These are phyloP conservation scores for Paecilomyces variotii DNA, from an alignment of 2,329 filamentous ascomycete genomes.

Conservation along the genomic window DNA sequence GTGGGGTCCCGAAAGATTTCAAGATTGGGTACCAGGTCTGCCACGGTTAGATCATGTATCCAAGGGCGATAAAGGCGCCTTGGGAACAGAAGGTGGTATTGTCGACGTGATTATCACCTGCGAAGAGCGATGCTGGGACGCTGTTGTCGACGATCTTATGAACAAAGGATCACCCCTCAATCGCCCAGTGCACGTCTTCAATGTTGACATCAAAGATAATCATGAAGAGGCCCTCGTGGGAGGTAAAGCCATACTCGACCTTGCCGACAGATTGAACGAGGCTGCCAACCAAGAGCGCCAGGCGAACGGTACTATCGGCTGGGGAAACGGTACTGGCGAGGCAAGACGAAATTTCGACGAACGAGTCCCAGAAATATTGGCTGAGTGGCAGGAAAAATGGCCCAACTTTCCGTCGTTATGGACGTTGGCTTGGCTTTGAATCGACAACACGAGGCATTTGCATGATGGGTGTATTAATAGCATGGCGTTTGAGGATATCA, in stretches of 20 bases:
- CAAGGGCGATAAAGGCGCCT: conserved; percentile 63
- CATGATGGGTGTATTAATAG: not conserved
- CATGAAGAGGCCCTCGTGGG: conserved; percentile 92
- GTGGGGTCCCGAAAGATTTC: conserved; percentile 93
- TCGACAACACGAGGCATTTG: not conserved
- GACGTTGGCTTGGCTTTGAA: conserved; percentile 71
- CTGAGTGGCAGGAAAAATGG: conserved; percentile 90
- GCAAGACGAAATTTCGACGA: conserved; percentile 79
- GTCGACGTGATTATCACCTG: conserved; percentile 96
- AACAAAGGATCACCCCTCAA: conserved; percentile 81
- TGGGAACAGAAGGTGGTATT: conserved; percentile 77
- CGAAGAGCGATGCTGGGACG: conserved; percentile 97
- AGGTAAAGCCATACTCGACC: conserved; percentile 82
- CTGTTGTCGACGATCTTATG: conserved; percentile 87
- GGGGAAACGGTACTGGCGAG: conserved; percentile 60
- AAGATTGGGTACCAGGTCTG: conserved; percentile 88
- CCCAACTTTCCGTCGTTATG: conserved; percentile 83
- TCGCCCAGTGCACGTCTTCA: conserved; percentile 92
- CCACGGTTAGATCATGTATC: conserved; percentile 67
- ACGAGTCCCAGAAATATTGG: conserved; percentile 82
- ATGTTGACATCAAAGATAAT: conserved; percentile 97
- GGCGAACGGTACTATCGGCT: conserved; percentile 53
- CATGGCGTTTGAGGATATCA: not conserved
- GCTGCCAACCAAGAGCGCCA: conserved; percentile 71
- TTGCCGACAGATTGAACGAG: conserved; percentile 76